Evolutionary conservation across 148 eudicot genomes (phyloP).

Genomic region (Rhododendron williamsianum): DNA sequence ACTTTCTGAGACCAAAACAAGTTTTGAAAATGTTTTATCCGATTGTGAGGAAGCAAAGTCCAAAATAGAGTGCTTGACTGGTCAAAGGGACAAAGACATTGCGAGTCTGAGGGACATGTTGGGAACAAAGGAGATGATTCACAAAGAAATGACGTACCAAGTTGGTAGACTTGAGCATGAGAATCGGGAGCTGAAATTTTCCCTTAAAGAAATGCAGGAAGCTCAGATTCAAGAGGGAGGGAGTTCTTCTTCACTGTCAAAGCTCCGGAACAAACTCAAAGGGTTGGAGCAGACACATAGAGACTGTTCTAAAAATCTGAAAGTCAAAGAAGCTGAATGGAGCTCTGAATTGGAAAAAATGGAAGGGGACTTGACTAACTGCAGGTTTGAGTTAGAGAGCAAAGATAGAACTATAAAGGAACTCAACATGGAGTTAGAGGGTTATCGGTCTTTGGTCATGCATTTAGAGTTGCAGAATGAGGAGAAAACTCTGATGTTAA

Average conservation of each 20-base stretch:
- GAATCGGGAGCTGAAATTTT: slow-evolving; percentile 44
- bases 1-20: slow-evolving; percentile 44
- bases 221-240: slow-evolving; percentile 63
- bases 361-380: slow-evolving; percentile 34
- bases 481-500: slow-evolving; percentile 53
- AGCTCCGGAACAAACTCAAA: slow-evolving; percentile 62
- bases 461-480: slow-evolving; percentile 61
- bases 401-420: slow-evolving; percentile 42
- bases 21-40: slow-evolving; percentile 29
- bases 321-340: slow-evolving; percentile 68
- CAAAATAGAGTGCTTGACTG: slow-evolving; percentile 28
- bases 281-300: slow-evolving; percentile 56
- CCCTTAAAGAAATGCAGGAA: slow-evolving; percentile 76
- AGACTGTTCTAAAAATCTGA: slow-evolving; percentile 49
- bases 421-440: slow-evolving; percentile 44
- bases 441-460: slow-evolving; percentile 35
- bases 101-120: slow-evolving; percentile 49
- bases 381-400: slow-evolving; percentile 28
- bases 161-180: slow-evolving; percentile 55
- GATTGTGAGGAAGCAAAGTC: slow-evolving; percentile 43
- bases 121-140: slow-evolving; percentile 49
- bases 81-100: slow-evolving; percentile 39
- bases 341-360: slow-evolving; percentile 30
- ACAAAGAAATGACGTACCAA: slow-evolving; percentile 58
- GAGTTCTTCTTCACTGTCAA: slow-evolving; percentile 47